phyloP scores from a whole-genome alignment of 2,329 filamentous ascomycete genomes.

The Corniculantispora saksenae region DNA sequence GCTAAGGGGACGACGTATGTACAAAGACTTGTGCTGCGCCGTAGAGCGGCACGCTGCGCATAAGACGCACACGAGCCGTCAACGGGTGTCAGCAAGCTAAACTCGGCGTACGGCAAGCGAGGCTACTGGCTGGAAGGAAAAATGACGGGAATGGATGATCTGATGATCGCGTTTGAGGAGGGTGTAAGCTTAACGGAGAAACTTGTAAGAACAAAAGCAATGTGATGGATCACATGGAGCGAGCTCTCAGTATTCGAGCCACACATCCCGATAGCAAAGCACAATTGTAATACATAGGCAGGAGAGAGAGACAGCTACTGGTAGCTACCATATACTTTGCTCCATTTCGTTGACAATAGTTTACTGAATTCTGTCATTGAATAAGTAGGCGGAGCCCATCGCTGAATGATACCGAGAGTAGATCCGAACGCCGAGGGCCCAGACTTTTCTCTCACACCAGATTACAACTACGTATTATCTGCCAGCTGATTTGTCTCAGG shows the following conservation, averaged over 20 bases:
- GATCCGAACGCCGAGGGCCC: not conserved
- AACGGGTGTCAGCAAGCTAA: not conserved
- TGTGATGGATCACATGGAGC: not conserved
- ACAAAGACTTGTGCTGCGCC: not conserved
- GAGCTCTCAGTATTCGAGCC: no score
- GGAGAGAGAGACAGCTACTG: no score
- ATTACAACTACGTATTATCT: not conserved
- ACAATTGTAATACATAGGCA: no score
- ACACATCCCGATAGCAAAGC: no score
- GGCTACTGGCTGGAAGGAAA: not conserved
- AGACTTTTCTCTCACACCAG: not conserved
- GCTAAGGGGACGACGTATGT: not conserved
- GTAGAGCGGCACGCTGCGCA: not conserved
- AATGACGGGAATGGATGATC: not conserved
- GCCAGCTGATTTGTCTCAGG: not conserved
- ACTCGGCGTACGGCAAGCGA: slow-evolving; percentile 7
- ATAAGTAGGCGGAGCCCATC: not conserved
- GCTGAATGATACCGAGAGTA: not conserved
- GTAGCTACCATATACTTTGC: not conserved
- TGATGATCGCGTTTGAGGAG: not conserved
- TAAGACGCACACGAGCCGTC: not conserved
- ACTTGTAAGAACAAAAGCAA: not conserved
- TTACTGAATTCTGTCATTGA: not conserved
- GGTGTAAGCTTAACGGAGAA: slow-evolving; percentile 4
- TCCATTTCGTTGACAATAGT: no score